These are phyloP conservation scores for Coemansia sp. DNA, from an alignment of 192 early-diverging fungal genomes.

Conservation along the genomic window DNA sequence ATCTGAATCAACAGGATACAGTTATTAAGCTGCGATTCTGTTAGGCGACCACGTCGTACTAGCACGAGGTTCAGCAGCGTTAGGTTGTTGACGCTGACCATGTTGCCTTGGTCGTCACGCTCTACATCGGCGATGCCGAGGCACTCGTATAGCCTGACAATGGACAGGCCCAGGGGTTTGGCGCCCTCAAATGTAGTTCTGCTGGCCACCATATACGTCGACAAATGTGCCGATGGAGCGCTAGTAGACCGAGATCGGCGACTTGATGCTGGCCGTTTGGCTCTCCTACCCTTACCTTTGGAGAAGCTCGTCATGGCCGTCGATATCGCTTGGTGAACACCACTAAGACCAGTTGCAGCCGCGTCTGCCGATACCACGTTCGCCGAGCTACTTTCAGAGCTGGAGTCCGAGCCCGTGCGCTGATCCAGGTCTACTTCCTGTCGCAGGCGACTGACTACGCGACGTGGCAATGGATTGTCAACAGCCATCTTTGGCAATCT, in stretches of 20 bases:
- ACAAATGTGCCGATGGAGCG: neutral
- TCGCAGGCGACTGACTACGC: conserved; percentile 18
- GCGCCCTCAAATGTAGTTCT: conserved; percentile 40
- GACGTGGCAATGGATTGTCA: conserved; percentile 24
- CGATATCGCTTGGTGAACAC: conserved; percentile 30
- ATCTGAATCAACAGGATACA: conserved; percentile 71
- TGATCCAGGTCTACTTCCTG: conserved; percentile 18
- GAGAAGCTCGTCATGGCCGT: conserved; percentile 53
- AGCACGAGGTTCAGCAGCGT: conserved; percentile 92
- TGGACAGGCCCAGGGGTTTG: conserved; percentile 31
- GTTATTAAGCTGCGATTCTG: conserved; percentile 64
- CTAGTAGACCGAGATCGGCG: conserved; percentile 17
- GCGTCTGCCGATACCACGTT: neutral
- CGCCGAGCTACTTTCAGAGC: conserved; percentile 1
- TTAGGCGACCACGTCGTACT: conserved; percentile 73
- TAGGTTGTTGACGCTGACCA: conserved; percentile 82
- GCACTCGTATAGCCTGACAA: conserved; percentile 35
- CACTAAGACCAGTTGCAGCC: neutral
- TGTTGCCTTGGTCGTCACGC: conserved; percentile 30
- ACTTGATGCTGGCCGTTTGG: neutral
- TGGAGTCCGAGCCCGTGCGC: conserved; percentile 18
- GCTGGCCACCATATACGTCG: conserved; percentile 46
- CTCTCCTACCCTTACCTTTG: conserved; percentile 26
- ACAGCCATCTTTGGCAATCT: conserved; percentile 72
- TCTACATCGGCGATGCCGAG: conserved; percentile 39